phyloP scores from a whole-genome alignment of 768 basidiomycete species.

The Termitomyces sp. region DNA sequence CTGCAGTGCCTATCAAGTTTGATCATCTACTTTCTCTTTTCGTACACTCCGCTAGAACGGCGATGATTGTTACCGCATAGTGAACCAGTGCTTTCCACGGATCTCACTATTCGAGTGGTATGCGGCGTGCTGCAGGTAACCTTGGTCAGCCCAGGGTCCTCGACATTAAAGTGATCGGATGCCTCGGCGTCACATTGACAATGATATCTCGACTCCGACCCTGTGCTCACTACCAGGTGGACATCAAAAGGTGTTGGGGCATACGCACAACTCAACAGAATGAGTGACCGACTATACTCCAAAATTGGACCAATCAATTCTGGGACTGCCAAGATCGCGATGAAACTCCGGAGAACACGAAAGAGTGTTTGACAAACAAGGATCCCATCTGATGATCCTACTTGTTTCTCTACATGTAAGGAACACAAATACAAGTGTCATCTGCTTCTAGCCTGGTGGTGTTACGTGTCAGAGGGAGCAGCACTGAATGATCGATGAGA shows the following conservation, averaged over 20 bases:
- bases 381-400: too few species aligned
- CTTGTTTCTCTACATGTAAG: not conserved
- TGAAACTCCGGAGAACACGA: not conserved
- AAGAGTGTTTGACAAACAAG: not conserved
- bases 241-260: not conserved
- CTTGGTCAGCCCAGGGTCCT: not conserved
- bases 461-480: not conserved
- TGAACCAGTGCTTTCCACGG: not conserved
- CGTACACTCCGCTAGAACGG: not conserved
- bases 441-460: not conserved
- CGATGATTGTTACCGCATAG: not conserved
- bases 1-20: not conserved
- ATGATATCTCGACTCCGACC: not conserved
- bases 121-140: not conserved
- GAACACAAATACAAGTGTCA: not conserved
- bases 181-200: not conserved
- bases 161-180: not conserved
- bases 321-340: not conserved
- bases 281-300: not conserved
- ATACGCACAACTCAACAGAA: not conserved
- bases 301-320: not conserved
- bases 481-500: not conserved
- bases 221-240: not conserved
- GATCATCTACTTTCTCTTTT: not conserved
- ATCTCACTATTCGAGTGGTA: not conserved